A percentile compares a stretch with the other conserved stretches of the same genome.
These are phyloP conservation scores for Lichtheimia ornata DNA, from an alignment of 371 early-diverging fungal genomes.

Conservation along the genomic window DNA sequence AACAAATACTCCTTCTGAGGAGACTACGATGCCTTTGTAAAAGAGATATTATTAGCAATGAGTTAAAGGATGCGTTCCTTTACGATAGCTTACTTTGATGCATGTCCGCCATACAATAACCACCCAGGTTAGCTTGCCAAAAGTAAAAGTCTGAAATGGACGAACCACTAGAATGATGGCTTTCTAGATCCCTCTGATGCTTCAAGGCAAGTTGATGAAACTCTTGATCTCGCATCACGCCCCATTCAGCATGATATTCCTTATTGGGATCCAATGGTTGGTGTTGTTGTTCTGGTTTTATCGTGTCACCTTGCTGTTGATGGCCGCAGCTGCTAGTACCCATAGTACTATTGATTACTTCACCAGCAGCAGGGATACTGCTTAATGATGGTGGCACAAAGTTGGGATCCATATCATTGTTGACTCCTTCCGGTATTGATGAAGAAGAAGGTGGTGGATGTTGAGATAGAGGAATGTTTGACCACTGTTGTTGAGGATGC, in stretches of 20 bases:
- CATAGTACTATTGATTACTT: background rate
- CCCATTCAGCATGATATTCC: constrained; percentile 48
- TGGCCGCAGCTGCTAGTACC: background rate
- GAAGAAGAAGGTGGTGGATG: background rate
- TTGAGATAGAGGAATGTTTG: background rate
- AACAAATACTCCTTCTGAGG: constrained; percentile 41
- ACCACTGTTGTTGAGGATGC: constrained; percentile 7
- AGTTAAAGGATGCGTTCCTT: too few relatives aligned
- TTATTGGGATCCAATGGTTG: constrained; percentile 3
- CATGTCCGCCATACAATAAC: constrained; percentile 56
- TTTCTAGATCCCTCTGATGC: constrained; percentile 49
- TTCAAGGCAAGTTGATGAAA: constrained; percentile 47
- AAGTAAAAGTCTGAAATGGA: constrained; percentile 46
- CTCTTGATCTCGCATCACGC: constrained; percentile 46
- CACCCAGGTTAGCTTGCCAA: constrained; percentile 54
- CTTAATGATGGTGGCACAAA: constrained; percentile 1
- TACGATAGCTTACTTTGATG: constrained; percentile 31
- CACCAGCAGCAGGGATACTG: background rate
- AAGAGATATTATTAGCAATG: background rate
- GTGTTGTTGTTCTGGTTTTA: background rate
- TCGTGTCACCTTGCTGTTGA: background rate
- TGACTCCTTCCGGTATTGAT: too few relatives aligned
- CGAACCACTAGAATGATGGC: constrained; percentile 25
- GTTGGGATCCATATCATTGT: background rate
- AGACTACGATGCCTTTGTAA: constrained; percentile 34